These are phyloP conservation scores for Talaromyces islandicus DNA, from an alignment of 2,329 filamentous ascomycete species.

Conservation along the genomic window DNA sequence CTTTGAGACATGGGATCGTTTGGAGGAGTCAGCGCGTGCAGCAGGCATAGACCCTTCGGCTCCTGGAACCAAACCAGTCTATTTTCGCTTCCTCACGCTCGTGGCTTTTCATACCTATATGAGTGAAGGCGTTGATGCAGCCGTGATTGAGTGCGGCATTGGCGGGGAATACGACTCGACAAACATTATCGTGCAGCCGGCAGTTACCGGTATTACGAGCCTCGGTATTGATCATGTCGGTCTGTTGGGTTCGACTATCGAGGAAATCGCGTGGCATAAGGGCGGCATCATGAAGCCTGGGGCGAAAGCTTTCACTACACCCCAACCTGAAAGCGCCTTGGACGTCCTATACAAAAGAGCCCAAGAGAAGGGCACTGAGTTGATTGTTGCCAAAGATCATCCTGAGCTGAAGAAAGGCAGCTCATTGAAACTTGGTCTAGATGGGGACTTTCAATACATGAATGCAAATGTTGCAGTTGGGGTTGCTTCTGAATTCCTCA, in stretches of 20 bases:
- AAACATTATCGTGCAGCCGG: slow-evolving; percentile 70
- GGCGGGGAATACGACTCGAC: slow-evolving; percentile 92
- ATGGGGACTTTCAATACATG: slow-evolving; percentile 57
- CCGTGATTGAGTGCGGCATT: slow-evolving; percentile 88
- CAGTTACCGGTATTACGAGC: slow-evolving; percentile 68
- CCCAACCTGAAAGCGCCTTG: slow-evolving; percentile 50
- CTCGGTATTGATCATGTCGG: slow-evolving; percentile 79
- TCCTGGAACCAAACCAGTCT: slow-evolving; percentile 68
- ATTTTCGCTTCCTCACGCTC: slow-evolving; percentile 86
- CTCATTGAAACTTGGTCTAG: slow-evolving; percentile 51
- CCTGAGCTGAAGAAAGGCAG: slow-evolving; percentile 36
- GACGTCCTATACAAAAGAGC: slow-evolving; percentile 53
- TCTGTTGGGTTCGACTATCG: slow-evolving; percentile 72
- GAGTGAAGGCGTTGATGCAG: slow-evolving; percentile 66
- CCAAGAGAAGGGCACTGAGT: slow-evolving; percentile 40
- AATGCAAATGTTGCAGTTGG: slow-evolving; percentile 59
- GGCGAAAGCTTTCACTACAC: slow-evolving; percentile 57
- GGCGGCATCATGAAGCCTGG: slow-evolving; percentile 74
- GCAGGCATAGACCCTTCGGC: slow-evolving; percentile 48
- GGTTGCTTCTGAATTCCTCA: slow-evolving; percentile 36
- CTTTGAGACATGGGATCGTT: slow-evolving; percentile 73
- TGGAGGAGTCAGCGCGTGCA: slow-evolving; percentile 49
- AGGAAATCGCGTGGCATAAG: slow-evolving; percentile 88
- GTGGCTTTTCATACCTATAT: slow-evolving; percentile 82
- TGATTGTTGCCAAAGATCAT: slow-evolving; percentile 46